A percentile compares a stretch with the other conserved stretches of the same genome.
Conservation (phyloP, 495 filamentous ascomycete species). For the Hypoxylon cercidicola region DNA sequence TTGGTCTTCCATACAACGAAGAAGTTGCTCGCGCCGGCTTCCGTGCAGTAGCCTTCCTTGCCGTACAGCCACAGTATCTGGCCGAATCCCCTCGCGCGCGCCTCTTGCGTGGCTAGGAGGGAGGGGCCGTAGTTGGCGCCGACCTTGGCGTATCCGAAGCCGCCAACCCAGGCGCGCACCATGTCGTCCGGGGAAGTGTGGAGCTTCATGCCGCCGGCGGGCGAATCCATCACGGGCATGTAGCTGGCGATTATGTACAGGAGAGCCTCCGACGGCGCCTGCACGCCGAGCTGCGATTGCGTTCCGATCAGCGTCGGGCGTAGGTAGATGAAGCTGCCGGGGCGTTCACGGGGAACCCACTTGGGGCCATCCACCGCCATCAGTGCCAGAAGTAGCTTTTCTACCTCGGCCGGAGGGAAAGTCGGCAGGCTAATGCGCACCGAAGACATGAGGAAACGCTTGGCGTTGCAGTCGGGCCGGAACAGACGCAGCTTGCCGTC, state of each 20-base stretch:
- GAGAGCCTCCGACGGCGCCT: constrained; percentile 81
- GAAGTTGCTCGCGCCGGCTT: constrained; percentile 93
- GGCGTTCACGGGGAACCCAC: constrained; percentile 79
- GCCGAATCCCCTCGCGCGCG: constrained; percentile 74
- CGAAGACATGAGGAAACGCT: constrained; percentile 76
- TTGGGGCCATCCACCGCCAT: constrained; percentile 75
- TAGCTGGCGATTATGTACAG: constrained; percentile 82
- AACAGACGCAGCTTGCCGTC: constrained; percentile 88
- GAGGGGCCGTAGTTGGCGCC: constrained; percentile 92
- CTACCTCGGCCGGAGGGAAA: constrained; percentile 75
- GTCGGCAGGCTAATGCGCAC: constrained; percentile 80
- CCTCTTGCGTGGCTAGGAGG: constrained; percentile 78
- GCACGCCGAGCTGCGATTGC: constrained; percentile 80
- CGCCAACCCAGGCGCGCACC: constrained; percentile 91
- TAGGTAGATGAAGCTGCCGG: constrained; percentile 76
- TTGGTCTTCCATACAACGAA: constrained; percentile 83
- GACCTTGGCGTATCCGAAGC: constrained; percentile 89
- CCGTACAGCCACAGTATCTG: constrained; percentile 96
- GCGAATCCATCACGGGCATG: constrained; percentile 72
- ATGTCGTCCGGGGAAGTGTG: constrained; percentile 80
- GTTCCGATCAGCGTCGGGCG: constrained; percentile 87
- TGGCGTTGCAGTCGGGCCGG: constrained; percentile 80
- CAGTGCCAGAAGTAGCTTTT: constrained; percentile 78
- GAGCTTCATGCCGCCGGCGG: constrained; percentile 73
- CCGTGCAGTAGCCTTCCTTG: constrained; percentile 77